A percentile compares a stretch with the other conserved stretches of the same genome.
phyloP scores from a whole-genome alignment of 192 early-diverging fungal genomes.

The Lobulomyces angularis region DNA sequence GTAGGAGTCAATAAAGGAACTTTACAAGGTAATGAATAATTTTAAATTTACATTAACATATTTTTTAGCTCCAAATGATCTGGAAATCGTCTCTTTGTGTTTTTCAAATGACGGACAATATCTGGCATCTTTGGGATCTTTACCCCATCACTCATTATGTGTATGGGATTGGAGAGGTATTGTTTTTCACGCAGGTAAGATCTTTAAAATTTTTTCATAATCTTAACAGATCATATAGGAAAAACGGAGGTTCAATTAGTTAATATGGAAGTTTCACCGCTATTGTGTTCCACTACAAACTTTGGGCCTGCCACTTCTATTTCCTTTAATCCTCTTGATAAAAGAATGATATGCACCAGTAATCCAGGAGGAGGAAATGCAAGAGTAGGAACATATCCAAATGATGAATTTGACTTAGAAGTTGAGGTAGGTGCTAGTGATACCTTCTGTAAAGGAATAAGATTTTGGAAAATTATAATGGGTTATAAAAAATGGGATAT shows the following conservation, averaged over 20 bases:
- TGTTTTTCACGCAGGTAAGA: too few species aligned
- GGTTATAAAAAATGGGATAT: conserved; percentile 25
- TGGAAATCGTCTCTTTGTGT: conserved; percentile 14
- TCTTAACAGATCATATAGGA: too few species aligned
- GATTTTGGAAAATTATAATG: conserved; percentile 34
- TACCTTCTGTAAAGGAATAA: too few species aligned
- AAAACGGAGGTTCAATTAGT: too few species aligned
- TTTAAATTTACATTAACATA: not conserved
- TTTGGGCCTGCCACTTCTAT: conserved; percentile 14
- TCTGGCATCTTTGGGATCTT: conserved; percentile 28
- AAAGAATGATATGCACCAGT: conserved; percentile 25
- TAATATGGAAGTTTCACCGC: conserved; percentile 1
- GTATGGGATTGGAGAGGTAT: conserved; percentile 39
- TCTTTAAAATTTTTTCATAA: too few species aligned
- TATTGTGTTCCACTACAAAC: conserved; percentile 14
- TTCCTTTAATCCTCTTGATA: conserved; percentile 37
- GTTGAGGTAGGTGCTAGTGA: conserved; percentile 11
- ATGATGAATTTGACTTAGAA: too few species aligned
- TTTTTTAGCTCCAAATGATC: conserved; percentile 9
- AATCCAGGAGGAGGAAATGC: conserved; percentile 8
- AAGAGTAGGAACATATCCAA: not conserved
- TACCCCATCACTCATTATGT: conserved; percentile 25
- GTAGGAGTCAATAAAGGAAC: conserved; percentile 2
- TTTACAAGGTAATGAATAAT: conserved; percentile 8
- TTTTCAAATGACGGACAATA: conserved; percentile 38